These are phyloP conservation scores for Backusella morwellensis DNA, from an alignment of 192 early-diverging fungal genomes.

Conservation along the genomic window DNA sequence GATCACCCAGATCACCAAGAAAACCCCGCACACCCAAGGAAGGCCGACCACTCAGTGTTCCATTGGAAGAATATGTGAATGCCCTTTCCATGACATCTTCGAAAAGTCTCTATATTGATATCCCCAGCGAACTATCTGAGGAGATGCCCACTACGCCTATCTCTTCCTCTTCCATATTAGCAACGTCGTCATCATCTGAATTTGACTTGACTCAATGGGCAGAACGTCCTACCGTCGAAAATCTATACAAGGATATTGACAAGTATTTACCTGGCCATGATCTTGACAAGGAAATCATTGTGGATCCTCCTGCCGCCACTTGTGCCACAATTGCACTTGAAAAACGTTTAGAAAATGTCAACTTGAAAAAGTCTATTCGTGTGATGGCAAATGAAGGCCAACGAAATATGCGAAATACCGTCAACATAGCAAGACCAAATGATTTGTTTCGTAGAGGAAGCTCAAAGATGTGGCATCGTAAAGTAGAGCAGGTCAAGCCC, in stretches of 20 bases:
- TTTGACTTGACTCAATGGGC: constrained; percentile 31
- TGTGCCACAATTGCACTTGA: constrained; percentile 1
- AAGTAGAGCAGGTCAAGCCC: constrained; percentile 46
- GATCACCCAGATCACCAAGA: neutral
- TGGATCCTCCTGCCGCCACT: neutral
- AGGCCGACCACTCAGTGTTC: neutral
- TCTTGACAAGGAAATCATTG: constrained; percentile 48
- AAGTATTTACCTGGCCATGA: constrained; percentile 62
- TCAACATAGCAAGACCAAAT: constrained; percentile 31
- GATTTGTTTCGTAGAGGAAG: constrained; percentile 39
- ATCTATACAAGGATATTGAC: constrained; percentile 65
- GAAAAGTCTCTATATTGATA: constrained; percentile 2
- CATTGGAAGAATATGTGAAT: neutral
- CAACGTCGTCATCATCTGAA: neutral
- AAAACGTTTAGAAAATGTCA: constrained; percentile 20
- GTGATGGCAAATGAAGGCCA: constrained; percentile 47
- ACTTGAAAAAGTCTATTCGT: constrained; percentile 51
- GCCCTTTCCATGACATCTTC: neutral
- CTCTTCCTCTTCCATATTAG: neutral
- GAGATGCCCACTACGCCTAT: neutral
- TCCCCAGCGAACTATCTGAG: neutral
- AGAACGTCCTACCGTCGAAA: constrained; percentile 63
- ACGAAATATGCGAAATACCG: constrained; percentile 18
- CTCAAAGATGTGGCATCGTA: constrained; percentile 57
- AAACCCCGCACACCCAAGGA: neutral